Evolutionary conservation across 164 flowering plant genomes (phyloP).

Genomic region (Buxus sempervirens): DNA sequence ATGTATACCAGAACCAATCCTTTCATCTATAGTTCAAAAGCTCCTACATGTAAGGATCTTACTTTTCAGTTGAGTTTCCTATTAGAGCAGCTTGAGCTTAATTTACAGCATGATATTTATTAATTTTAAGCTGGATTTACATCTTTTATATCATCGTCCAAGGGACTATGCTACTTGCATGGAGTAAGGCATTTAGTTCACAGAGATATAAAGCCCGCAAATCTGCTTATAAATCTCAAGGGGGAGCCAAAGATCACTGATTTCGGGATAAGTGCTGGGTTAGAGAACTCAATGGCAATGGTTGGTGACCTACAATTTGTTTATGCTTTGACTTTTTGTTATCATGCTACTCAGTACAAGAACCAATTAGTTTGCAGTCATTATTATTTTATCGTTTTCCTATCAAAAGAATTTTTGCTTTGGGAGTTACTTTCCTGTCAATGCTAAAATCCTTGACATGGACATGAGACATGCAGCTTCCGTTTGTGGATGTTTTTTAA

Average conservation of each 20-base stretch:
- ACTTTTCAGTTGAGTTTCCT: neutral
- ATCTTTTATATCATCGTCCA: slow-evolving; percentile 6
- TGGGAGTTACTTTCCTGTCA: slow-evolving; percentile 1
- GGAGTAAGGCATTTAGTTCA: slow-evolving; percentile 92
- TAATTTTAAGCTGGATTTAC: slow-evolving; percentile 5
- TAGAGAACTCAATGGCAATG: slow-evolving; percentile 96
- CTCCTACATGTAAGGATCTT: slow-evolving; percentile 61
- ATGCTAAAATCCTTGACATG: neutral
- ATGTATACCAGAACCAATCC: slow-evolving; percentile 78
- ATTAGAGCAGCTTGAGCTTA: slow-evolving; percentile 1
- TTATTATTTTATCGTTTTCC: too few species aligned
- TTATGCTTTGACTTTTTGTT: neutral
- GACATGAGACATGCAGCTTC: slow-evolving; percentile 11
- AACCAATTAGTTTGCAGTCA: neutral
- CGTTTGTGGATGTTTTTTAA: slow-evolving; percentile 14
- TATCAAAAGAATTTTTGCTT: neutral
- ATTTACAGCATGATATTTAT: neutral
- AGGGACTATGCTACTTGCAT: slow-evolving; percentile 95
- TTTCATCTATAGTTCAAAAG: slow-evolving; percentile 78
- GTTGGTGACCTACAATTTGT: slow-evolving; percentile 34
- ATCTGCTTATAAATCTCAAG: slow-evolving; percentile 92
- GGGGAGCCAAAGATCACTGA: slow-evolving; percentile 98
- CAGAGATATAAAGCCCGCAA: slow-evolving; percentile 99
- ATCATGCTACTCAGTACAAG: neutral
- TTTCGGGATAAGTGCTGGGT: slow-evolving; percentile 98